Evolutionary conservation across 1,284 basidiomycete species (phyloP), one percentile per base, ranked within the genome.

Genomic region (Ceratobasidium sp.): DNA sequence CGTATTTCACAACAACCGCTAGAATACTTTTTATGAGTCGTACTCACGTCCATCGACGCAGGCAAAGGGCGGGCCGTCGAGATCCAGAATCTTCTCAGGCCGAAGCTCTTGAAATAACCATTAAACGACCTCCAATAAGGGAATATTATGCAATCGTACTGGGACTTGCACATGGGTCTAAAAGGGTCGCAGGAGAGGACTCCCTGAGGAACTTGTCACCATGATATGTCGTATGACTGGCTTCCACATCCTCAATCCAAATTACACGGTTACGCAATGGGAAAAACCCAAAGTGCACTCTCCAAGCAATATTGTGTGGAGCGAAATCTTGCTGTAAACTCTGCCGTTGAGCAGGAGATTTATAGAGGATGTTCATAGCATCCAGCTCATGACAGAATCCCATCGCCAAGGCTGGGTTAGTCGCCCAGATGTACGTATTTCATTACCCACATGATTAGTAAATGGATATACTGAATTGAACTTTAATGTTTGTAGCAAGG

Each of bases 341-440:
- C 30, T 30, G 30, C 57, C 46, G 16, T 52, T 60, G 21, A 41
- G 45, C 16, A 36, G 23, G 1, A 16, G 26, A 10, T 36, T 26
- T 4, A 3, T 60, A 21, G 46, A 30, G 1, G 26, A 60, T 3
- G 57, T 59, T 30, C 39, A 59, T 41, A 71, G 69, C 34, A 18
- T 71, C 48, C 57, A 71, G 18, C 36, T 71, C 12, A 18, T 52
- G 3, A 71, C 69, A 1, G n/a, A 48, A 3, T 60, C 69, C 26
- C 16, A 16, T 12, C 69, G 60, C 32, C 69, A 71, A 28, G 69
- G 69, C 6, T 71, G 55, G 65, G 65, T 71, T 30, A 39, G 45
- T 21, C 5, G 36, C 18, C 43, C 10, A 41, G 39, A 45, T 39
- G 65, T 60, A 23, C 9, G 53, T 36, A 16, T 23, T 26, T n/a